A percentile compares a stretch with the other conserved stretches of the same genome.
Evolutionary conservation across 2,329 filamentous ascomycete genomes (phyloP).

Genomic region (Arthrobotrys conoides): DNA sequence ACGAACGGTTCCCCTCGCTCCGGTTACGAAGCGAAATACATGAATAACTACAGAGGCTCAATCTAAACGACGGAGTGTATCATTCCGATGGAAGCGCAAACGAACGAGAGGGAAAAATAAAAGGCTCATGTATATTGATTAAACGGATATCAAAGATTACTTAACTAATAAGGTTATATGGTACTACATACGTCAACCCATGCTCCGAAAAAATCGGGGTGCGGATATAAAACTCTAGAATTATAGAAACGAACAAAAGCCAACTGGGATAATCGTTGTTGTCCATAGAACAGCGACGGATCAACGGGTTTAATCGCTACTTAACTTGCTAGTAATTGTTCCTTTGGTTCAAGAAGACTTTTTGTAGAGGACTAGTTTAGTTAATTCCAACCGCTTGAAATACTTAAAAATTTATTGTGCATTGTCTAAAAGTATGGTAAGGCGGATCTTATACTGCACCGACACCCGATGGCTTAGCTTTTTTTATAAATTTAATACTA

Average conservation of each 20-base stretch:
- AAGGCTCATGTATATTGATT: conserved; percentile 4
- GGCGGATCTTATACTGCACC: background rate
- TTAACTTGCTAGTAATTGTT: too few species aligned
- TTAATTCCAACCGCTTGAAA: too few species aligned
- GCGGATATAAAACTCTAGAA: conserved; percentile 17
- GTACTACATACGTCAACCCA: background rate
- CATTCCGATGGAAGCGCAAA: conserved; percentile 2
- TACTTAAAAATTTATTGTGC: too few species aligned
- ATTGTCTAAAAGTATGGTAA: background rate
- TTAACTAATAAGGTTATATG: background rate
- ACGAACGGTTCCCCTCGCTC: background rate
- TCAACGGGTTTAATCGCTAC: too few species aligned
- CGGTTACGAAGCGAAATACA: background rate
- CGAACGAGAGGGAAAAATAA: background rate
- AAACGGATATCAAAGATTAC: background rate
- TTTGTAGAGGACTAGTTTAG: too few species aligned
- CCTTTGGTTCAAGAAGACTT: too few species aligned
- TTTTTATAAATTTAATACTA: background rate
- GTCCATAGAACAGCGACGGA: too few species aligned
- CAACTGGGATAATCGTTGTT: conserved; percentile 6
- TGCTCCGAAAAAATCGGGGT: background rate
- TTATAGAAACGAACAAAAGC: background rate
- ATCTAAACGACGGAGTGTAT: conserved; percentile 6
- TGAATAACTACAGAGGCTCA: background rate
- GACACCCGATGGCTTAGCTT: background rate